Conservation (phyloP, 2,329 filamentous ascomycete species). For the Rhinocladiella similis region DNA sequence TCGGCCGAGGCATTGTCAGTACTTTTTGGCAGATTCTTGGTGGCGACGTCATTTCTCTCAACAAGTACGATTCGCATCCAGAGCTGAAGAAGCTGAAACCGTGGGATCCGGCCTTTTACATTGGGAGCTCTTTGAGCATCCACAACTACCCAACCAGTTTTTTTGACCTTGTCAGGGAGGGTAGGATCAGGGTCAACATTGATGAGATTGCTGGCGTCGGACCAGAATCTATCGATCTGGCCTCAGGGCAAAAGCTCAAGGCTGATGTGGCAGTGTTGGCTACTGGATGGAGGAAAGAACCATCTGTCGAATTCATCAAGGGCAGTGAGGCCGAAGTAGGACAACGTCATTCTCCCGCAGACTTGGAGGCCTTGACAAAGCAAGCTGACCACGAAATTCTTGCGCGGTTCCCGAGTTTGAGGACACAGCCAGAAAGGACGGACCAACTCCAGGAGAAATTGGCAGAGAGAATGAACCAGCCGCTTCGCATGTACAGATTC, state of each 20-base stretch:
- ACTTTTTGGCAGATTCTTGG: conserved; percentile 55
- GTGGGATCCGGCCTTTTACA: conserved; percentile 52
- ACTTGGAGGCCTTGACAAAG: conserved; percentile 33
- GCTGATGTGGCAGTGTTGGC: conserved; percentile 55
- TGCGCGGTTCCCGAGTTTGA: conserved; percentile 15
- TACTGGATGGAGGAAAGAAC: conserved; percentile 57
- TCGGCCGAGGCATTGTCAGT: conserved; percentile 51
- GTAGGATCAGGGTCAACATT: conserved; percentile 56
- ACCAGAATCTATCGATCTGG: conserved; percentile 46
- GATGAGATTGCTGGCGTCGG: conserved; percentile 10
- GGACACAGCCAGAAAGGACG: conserved; percentile 1
- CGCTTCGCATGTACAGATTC: conserved; percentile 49
- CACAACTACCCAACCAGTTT: conserved; percentile 61
- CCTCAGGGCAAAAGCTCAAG: conserved; percentile 44
- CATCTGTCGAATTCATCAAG: conserved; percentile 51
- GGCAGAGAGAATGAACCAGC: conserved; percentile 13
- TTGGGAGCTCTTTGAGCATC: conserved; percentile 58
- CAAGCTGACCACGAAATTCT: conserved; percentile 54
- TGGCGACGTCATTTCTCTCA: conserved; percentile 50
- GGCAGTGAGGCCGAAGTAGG: conserved; percentile 44
- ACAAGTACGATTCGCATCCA: conserved; percentile 46
- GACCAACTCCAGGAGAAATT: not conserved
- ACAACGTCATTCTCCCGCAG: conserved; percentile 37
- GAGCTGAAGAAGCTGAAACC: conserved; percentile 47
- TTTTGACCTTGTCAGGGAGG: conserved; percentile 55